Percentiles rank a stretch among this genome's conserved stretches.
These are phyloP conservation scores for Acacia concinna DNA, from an alignment of 331 rosid genomes.

Conservation along the genomic window DNA sequence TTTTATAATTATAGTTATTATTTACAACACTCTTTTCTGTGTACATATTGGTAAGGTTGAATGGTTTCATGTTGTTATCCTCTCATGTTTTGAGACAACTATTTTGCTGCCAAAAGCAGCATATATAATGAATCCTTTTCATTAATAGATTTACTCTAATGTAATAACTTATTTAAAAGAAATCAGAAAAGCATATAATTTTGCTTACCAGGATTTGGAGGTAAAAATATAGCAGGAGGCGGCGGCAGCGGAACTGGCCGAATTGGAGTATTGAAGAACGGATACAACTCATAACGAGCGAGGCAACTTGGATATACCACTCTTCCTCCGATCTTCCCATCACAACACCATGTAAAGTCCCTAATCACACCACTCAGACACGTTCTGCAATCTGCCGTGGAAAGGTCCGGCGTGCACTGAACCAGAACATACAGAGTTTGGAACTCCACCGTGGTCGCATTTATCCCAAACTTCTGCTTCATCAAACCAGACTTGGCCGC, in stretches of 20 bases:
- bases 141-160: neutral
- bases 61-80: neutral
- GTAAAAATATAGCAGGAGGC: neutral
- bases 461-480: neutral
- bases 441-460: neutral
- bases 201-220: neutral
- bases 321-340: slow-evolving; percentile 38
- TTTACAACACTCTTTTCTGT: neutral
- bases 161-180: neutral
- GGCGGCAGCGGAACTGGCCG: neutral
- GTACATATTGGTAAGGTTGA: too few species aligned
- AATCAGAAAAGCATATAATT: neutral
- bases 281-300: slow-evolving; percentile 44
- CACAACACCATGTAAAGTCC: slow-evolving; percentile 22
- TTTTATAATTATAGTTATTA: neutral
- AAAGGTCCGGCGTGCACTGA: slow-evolving; percentile 55
- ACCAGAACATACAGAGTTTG: slow-evolving; percentile 38
- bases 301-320: slow-evolving; percentile 45
- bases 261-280: slow-evolving; percentile 18
- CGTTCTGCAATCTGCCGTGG: slow-evolving; percentile 23
- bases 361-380: slow-evolving; percentile 37
- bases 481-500: slow-evolving; percentile 6
- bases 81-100: neutral
- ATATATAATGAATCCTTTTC: neutral
- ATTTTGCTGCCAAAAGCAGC: neutral